Evolutionary conservation across 1,284 basidiomycete genomes (phyloP).

Genomic region (Cutaneotrichosporon cutaneum): DNA sequence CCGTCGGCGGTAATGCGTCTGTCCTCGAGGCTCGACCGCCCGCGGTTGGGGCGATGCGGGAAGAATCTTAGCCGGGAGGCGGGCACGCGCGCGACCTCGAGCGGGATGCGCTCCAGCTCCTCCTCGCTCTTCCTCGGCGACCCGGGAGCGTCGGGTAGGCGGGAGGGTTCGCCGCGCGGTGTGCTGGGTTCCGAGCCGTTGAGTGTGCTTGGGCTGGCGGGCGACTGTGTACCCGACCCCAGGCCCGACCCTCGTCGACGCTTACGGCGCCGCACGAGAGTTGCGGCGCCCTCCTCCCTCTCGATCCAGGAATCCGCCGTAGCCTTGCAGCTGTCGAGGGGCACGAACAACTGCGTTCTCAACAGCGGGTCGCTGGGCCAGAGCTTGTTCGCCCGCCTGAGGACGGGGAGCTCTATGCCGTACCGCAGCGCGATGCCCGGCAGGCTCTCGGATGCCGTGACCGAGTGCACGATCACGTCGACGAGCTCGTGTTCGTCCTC

Average conservation of each 20-base stretch:
- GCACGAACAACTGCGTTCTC: conserved; percentile 76
- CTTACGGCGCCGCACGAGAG: conserved; percentile 34
- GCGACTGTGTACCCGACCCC: not conserved
- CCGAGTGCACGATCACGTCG: conserved; percentile 55
- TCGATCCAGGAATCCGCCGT: conserved; percentile 41
- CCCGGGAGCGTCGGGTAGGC: not conserved
- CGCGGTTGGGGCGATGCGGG: conserved; percentile 26
- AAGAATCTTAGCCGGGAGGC: conserved; percentile 51
- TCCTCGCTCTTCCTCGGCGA: not conserved
- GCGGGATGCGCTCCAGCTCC: not conserved
- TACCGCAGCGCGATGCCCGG: conserved; percentile 82
- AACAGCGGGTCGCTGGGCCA: conserved; percentile 87
- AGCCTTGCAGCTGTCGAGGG: conserved; percentile 56
- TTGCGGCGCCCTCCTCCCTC: conserved; percentile 42
- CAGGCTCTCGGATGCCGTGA: conserved; percentile 71
- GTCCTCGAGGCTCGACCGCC: conserved; percentile 27
- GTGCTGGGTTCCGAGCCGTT: not conserved
- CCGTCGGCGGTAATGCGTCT: not conserved
- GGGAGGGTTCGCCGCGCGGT: not conserved
- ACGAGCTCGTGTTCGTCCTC: conserved; percentile 44
- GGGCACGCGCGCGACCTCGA: conserved; percentile 43
- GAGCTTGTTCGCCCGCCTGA: conserved; percentile 81
- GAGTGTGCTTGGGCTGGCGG: not conserved
- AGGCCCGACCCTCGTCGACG: not conserved
- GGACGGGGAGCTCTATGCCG: conserved; percentile 69